A percentile compares a stretch with the other conserved stretches of the same genome.
Evolutionary conservation across 2,329 filamentous ascomycete genomes (phyloP).

Genomic region (Aspergillus texensis): DNA sequence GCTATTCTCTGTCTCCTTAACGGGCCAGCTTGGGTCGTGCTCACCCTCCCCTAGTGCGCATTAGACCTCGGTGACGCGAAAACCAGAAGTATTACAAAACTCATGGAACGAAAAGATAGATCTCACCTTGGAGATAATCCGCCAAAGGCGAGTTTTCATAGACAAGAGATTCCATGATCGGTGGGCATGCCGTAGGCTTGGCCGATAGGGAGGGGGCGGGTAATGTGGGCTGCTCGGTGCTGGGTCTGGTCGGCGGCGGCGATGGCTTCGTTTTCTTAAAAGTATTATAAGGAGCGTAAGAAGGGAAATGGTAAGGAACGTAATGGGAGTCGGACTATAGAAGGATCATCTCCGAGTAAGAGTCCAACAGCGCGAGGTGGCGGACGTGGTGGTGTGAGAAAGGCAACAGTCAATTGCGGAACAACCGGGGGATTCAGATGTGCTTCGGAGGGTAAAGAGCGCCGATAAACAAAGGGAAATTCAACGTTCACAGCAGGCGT

Average conservation of each 20-base stretch:
- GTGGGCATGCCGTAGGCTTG: conserved; percentile 33
- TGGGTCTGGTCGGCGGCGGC: neutral
- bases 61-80: conserved; percentile 7
- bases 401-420: neutral
- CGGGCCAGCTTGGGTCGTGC: conserved; percentile 43
- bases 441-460: neutral
- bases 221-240: neutral
- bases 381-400: neutral
- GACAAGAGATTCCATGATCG: conserved; percentile 80
- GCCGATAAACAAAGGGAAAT: conserved; percentile 3
- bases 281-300: neutral
- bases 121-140: conserved; percentile 82
- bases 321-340: conserved; percentile 13
- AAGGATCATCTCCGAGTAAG: conserved; percentile 19
- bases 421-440: neutral
- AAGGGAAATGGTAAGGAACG: conserved; percentile 5
- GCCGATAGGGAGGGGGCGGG: conserved; percentile 9
- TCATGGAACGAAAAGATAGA: neutral
- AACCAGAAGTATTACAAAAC: neutral
- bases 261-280: neutral
- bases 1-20: conserved; percentile 32
- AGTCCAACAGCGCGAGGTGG: conserved; percentile 6
- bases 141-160: conserved; percentile 86
- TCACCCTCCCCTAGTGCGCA: conserved; percentile 48
- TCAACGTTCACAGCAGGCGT: neutral